Percentiles rank a stretch among this genome's conserved stretches.
Conservation (phyloP, 768 basidiomycete species). For the Phlebiopsis gigantea region DNA sequence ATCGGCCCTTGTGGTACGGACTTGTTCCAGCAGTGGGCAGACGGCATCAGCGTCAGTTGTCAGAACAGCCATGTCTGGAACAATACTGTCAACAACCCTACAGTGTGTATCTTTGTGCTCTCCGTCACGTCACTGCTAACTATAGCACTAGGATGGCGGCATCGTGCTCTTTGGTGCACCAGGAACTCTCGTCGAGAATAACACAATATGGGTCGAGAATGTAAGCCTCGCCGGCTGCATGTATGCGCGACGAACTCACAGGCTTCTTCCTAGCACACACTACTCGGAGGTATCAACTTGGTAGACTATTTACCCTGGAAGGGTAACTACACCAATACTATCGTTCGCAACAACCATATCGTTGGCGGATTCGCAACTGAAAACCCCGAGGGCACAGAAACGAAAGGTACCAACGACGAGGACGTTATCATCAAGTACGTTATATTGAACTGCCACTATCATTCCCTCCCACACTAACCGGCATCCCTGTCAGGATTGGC, state of each 20-base stretch:
- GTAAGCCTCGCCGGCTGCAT: slow-evolving; percentile 33
- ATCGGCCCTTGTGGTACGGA: slow-evolving; percentile 75
- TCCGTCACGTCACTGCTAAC: neutral
- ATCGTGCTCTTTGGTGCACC: slow-evolving; percentile 77
- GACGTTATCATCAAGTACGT: slow-evolving; percentile 69
- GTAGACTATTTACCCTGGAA: slow-evolving; percentile 65
- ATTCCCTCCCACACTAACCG: slow-evolving; percentile 6
- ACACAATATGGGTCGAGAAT: slow-evolving; percentile 67
- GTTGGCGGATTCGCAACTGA: slow-evolving; percentile 64
- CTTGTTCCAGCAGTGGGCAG: slow-evolving; percentile 69
- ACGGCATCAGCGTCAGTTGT: slow-evolving; percentile 75
- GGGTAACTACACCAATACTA: slow-evolving; percentile 61
- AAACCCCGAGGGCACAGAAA: slow-evolving; percentile 31
- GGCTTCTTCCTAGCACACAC: slow-evolving; percentile 42
- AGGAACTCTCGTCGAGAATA: slow-evolving; percentile 68
- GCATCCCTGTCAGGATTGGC: slow-evolving; percentile 48
- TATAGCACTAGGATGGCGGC: slow-evolving; percentile 50
- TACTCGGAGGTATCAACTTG: slow-evolving; percentile 75
- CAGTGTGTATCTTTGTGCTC: slow-evolving; percentile 24
- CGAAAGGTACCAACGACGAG: slow-evolving; percentile 49
- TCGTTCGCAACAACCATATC: slow-evolving; percentile 64
- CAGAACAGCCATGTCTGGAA: slow-evolving; percentile 54
- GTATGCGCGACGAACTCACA: neutral
- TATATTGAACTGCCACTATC: neutral
- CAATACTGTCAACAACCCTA: slow-evolving; percentile 67